phyloP scores from a whole-genome alignment of 2,329 filamentous ascomycete species.

The Zymoseptoria tritici region DNA sequence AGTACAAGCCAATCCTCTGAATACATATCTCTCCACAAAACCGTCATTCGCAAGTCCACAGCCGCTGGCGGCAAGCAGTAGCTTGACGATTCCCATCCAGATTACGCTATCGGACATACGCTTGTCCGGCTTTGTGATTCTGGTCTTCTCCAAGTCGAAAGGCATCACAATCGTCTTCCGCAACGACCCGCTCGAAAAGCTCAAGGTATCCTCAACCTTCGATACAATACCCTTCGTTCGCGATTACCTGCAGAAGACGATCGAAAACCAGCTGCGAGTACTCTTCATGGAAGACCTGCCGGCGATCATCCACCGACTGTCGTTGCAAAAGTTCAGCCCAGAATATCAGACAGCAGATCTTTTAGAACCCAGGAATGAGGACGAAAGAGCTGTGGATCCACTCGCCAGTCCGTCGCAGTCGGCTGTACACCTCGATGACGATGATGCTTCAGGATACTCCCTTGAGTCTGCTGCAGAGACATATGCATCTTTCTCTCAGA shows the following conservation, averaged over 20 bases:
- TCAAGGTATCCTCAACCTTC: slow-evolving; percentile 98
- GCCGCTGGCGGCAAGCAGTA: slow-evolving; percentile 81
- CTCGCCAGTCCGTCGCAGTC: slow-evolving; percentile 45
- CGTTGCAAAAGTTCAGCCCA: slow-evolving; percentile 79
- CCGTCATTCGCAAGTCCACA: slow-evolving; percentile 88
- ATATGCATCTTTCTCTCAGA: slow-evolving; percentile 89
- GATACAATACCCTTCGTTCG: slow-evolving; percentile 98
- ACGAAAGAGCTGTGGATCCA: slow-evolving; percentile 25
- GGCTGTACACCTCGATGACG: slow-evolving; percentile 60
- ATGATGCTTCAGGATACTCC: slow-evolving; percentile 67
- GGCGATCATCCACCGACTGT: slow-evolving; percentile 89
- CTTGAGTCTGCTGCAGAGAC: slow-evolving; percentile 73
- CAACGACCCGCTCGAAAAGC: slow-evolving; percentile 93
- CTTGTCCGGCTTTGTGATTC: slow-evolving; percentile 90
- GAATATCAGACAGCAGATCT: slow-evolving; percentile 66
- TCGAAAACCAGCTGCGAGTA: slow-evolving; percentile 84
- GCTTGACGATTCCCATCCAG: slow-evolving; percentile 92
- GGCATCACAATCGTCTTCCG: slow-evolving; percentile 93
- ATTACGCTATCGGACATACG: slow-evolving; percentile 95
- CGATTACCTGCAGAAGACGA: slow-evolving; percentile 92
- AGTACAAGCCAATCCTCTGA: slow-evolving; percentile 94
- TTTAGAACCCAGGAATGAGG: slow-evolving; percentile 39
- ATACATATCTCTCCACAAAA: slow-evolving; percentile 88
- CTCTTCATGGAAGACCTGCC: slow-evolving; percentile 97
- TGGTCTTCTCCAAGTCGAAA: slow-evolving; percentile 97